Evolutionary conservation across 768 basidiomycete species (phyloP).

Genomic region (Psilocybe sp.): DNA sequence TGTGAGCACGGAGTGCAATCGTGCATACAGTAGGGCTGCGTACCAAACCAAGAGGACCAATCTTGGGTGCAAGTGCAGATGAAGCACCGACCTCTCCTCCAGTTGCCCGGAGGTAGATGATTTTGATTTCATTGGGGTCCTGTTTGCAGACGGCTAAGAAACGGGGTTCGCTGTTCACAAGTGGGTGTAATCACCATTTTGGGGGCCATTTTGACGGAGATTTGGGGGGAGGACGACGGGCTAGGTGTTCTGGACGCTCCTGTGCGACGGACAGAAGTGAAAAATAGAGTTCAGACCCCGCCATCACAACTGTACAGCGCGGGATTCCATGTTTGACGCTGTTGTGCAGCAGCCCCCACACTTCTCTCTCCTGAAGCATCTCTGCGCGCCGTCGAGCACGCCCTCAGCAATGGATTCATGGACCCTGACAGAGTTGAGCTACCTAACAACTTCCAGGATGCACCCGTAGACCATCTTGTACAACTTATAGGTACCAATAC

Average conservation of each 20-base stretch:
- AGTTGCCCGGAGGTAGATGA: slow-evolving; percentile 97
- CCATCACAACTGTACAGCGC: slow-evolving; percentile 59
- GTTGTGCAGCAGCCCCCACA: slow-evolving; percentile 28
- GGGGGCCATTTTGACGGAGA: slow-evolving; percentile 60
- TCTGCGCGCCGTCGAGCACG: slow-evolving; percentile 20
- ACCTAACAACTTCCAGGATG: slow-evolving; percentile 82
- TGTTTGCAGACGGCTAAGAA: slow-evolving; percentile 26
- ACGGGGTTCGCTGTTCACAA: neutral
- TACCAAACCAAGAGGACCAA: slow-evolving; percentile 99
- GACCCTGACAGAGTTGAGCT: slow-evolving; percentile 74
- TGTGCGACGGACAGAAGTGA: slow-evolving; percentile 6
- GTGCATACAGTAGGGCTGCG: slow-evolving; percentile 26
- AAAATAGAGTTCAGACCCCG: slow-evolving; percentile 56
- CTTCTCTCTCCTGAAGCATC: slow-evolving; percentile 8
- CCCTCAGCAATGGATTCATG: slow-evolving; percentile 79
- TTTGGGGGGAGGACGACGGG: slow-evolving; percentile 23
- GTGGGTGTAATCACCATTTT: slow-evolving; percentile 57
- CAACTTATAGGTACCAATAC: slow-evolving; percentile 74
- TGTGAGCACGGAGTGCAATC: slow-evolving; percentile 2
- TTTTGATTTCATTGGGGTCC: slow-evolving; percentile 98
- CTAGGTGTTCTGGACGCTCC: slow-evolving; percentile 20
- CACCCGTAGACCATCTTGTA: slow-evolving; percentile 78
- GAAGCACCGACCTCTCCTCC: slow-evolving; percentile 99
- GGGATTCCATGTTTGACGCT: slow-evolving; percentile 27
- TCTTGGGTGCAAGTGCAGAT: slow-evolving; percentile 97